Conservation (phyloP, 2,329 filamentous ascomycete genomes). For the Kalmusia sp. region DNA sequence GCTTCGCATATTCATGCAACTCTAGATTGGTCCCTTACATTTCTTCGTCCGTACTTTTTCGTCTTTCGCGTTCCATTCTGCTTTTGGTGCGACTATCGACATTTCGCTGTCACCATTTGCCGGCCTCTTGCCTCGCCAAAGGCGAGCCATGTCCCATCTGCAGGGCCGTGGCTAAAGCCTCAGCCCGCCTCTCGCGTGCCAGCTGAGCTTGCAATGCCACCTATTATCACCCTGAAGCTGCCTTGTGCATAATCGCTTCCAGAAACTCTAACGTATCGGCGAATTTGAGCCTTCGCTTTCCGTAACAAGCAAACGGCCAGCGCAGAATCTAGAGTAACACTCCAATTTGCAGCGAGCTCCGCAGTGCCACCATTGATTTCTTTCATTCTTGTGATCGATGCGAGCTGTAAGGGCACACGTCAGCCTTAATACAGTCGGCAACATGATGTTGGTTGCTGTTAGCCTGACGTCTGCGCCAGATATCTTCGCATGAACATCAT, state of each 20-base stretch:
- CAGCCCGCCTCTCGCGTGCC: constrained; percentile 7
- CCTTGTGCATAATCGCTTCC: neutral
- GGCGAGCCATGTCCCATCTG: neutral
- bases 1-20: neutral
- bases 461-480: constrained; percentile 1
- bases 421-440: neutral
- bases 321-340: neutral
- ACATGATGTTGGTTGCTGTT: neutral
- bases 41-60: neutral
- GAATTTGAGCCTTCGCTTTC: neutral
- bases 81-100: neutral
- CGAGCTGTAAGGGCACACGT: neutral
- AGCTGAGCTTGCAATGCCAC: neutral
- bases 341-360: constrained; percentile 13
- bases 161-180: neutral
- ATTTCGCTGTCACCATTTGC: neutral
- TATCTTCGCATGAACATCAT: neutral
- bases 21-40: neutral
- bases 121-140: neutral
- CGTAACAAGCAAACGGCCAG: neutral
- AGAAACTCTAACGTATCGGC: neutral
- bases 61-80: neutral
- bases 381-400: neutral
- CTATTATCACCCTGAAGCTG: neutral
- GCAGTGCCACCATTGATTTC: constrained; percentile 14